phyloP scores from a whole-genome alignment of 805 yeast genomes.

The Barnettozyma sucrosica region DNA sequence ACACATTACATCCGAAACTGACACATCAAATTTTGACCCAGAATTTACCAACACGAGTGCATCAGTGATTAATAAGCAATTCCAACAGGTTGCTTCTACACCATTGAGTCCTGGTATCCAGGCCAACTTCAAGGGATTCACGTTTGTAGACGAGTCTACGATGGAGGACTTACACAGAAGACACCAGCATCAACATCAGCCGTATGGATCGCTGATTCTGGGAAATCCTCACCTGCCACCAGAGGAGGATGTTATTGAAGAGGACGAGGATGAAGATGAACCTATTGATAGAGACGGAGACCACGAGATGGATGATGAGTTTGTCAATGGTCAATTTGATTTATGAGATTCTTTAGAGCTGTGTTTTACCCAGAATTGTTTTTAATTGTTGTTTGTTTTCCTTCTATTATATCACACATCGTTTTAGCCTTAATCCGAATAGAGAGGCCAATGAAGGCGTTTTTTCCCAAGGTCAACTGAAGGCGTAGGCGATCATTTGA shows the following conservation, averaged over 20 bases:
- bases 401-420: background rate
- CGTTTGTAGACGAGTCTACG: constrained; percentile 90
- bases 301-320: constrained; percentile 71
- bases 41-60: constrained; percentile 93
- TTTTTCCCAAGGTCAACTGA: background rate
- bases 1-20: constrained; percentile 83
- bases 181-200: constrained; percentile 21
- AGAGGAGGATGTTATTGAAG: constrained; percentile 79
- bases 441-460: background rate
- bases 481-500: background rate
- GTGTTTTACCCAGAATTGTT: background rate
- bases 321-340: constrained; percentile 87
- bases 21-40: constrained; percentile 95
- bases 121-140: constrained; percentile 94
- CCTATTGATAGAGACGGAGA: constrained; percentile 38
- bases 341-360: constrained; percentile 32
- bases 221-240: constrained; percentile 78
- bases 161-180: constrained; percentile 73
- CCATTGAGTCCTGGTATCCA: constrained; percentile 94
- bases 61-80: constrained; percentile 65
- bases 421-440: background rate
- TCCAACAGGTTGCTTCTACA: constrained; percentile 49
- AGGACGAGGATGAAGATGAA: constrained; percentile 50
- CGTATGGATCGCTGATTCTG: constrained; percentile 69
- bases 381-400: background rate